Percentiles rank a stretch among this genome's conserved stretches.
Conservation (phyloP, 228 moss, liverwort and hornwort genomes). For the Sphagnum magellanicum region DNA sequence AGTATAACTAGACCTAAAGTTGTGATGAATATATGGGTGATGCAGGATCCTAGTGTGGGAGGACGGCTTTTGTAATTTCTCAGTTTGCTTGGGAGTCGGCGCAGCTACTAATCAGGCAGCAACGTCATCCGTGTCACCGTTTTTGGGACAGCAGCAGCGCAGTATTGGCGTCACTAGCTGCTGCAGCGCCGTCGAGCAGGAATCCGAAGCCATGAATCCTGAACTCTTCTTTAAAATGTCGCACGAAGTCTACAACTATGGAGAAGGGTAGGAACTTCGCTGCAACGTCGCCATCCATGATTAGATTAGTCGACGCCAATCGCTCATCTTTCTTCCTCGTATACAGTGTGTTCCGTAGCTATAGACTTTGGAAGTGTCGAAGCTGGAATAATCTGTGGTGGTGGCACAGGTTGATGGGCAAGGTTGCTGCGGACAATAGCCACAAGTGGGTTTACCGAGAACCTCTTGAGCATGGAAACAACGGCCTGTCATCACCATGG, state of each 20-base stretch:
- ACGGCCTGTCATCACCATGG: slow-evolving; percentile 67
- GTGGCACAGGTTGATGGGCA: slow-evolving; percentile 68
- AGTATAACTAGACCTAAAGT: too few relatives aligned
- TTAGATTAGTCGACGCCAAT: too few relatives aligned
- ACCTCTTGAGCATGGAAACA: slow-evolving; percentile 59
- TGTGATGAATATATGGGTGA: not conserved
- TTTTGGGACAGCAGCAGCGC: slow-evolving; percentile 8
- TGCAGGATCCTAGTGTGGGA: slow-evolving; percentile 93
- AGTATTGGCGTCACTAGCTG: not conserved
- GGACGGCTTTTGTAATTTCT: slow-evolving; percentile 88
- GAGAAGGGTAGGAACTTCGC: slow-evolving; percentile 61
- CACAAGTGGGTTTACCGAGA: slow-evolving; percentile 94
- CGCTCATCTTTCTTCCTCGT: too few relatives aligned
- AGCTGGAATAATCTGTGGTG: too few relatives aligned
- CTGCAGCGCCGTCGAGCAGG: slow-evolving; percentile 16
- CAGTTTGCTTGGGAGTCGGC: slow-evolving; percentile 26
- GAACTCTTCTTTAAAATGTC: slow-evolving; percentile 98
- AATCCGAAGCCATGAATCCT: slow-evolving; percentile 59
- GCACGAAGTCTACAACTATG: slow-evolving; percentile 92
- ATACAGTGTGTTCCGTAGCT: too few relatives aligned
- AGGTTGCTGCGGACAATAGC: slow-evolving; percentile 84
- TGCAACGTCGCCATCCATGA: not conserved
- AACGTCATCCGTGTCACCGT: slow-evolving; percentile 10
- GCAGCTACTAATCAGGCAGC: slow-evolving; percentile 9
- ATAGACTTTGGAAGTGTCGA: too few relatives aligned